Base-by-base conservation (phyloP, 768 basidiomycete genomes). In the Suillus fuscotomentosus region DNA sequence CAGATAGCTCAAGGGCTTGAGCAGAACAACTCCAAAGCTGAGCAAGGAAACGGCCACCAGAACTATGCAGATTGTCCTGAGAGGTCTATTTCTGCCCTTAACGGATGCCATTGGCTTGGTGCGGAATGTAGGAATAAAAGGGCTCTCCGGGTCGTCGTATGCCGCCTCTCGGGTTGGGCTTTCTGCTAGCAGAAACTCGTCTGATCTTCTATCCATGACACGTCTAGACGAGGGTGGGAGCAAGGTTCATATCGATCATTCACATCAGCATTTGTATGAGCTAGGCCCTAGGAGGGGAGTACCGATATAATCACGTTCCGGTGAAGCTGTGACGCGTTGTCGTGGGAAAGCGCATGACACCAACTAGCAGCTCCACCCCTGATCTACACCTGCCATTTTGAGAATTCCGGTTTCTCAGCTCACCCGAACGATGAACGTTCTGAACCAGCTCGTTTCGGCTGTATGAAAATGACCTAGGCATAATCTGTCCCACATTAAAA, bases 31-130 rank as follows among this genome's bases (percentile, higher is more conserved):
- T 61, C 42, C 68, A 36, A 72, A 59, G 31, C 65, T 56, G 42
- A 63, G 64, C 17, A 82, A 66, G 14, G 79, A 72, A 43, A 73
- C 61, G 8, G 73, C 53, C 22, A 71, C 68, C n/a, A 80, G 69
- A 14, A 72, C 66, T 13, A 70, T 27, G 45, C 53, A 63, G 1
- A 41, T 24, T n/a, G 41, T 59, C n/a, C 51, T 34, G 31, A 57
- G 31, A 38, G 43, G 27, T 53, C 41, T 63, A 1, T 5, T 41
- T 15, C 41, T 62, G 22, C 60, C 38, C 27, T 17, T 51, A 17
- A 31, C 36, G 22, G 53, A 41, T 14, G 62, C 0, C 51, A 53
- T 55, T 39, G 60, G 3, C 60, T 27, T 31, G 17, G 17, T 11
- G 20, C 57, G 57, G 61, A 47, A 57, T 41, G 51, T 27, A 22